Evolutionary conservation across 768 basidiomycete species (phyloP).

Genomic region (Amanita rimosa): DNA sequence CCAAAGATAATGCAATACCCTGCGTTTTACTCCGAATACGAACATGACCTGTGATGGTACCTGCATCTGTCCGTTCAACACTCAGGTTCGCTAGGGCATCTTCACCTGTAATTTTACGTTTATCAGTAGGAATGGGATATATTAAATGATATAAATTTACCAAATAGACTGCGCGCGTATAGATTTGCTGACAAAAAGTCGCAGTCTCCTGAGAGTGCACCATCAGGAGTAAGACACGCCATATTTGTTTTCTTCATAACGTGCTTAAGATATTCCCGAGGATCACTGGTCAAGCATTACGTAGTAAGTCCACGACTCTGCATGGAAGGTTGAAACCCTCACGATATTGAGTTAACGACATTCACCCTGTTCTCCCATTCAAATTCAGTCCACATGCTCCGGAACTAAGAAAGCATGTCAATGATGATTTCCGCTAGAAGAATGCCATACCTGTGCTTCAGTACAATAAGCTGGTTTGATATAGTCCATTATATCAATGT

Average conservation of each 20-base stretch:
- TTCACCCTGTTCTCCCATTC: constrained; percentile 99
- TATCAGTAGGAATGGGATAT: not conserved
- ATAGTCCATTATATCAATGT: constrained; percentile 98
- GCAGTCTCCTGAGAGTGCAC: constrained; percentile 90
- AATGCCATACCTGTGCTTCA: constrained; percentile 66
- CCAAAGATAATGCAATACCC: constrained; percentile 89
- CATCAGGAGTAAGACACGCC: constrained; percentile 93
- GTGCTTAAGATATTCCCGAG: constrained; percentile 83
- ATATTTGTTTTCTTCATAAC: constrained; percentile 98
- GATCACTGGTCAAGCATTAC: constrained; percentile 48
- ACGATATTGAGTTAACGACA: constrained; percentile 76
- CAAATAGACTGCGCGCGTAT: constrained; percentile 91
- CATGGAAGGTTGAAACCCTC: constrained; percentile 20
- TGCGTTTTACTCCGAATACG: constrained; percentile 97
- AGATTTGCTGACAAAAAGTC: constrained; percentile 96
- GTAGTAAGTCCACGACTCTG: no score
- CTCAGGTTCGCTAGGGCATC: constrained; percentile 94
- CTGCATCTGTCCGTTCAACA: constrained; percentile 77
- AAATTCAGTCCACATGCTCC: constrained; percentile 99
- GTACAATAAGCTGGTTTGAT: constrained; percentile 95
- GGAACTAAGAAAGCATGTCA: constrained; percentile 44
- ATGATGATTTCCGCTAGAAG: not conserved
- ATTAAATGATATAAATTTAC: constrained; percentile 30
- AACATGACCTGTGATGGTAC: constrained; percentile 84
- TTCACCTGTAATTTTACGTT: constrained; percentile 47